These are phyloP conservation scores for Yamadazyma kitorensis DNA, from an alignment of 805 yeast genomes.

Conservation along the genomic window DNA sequence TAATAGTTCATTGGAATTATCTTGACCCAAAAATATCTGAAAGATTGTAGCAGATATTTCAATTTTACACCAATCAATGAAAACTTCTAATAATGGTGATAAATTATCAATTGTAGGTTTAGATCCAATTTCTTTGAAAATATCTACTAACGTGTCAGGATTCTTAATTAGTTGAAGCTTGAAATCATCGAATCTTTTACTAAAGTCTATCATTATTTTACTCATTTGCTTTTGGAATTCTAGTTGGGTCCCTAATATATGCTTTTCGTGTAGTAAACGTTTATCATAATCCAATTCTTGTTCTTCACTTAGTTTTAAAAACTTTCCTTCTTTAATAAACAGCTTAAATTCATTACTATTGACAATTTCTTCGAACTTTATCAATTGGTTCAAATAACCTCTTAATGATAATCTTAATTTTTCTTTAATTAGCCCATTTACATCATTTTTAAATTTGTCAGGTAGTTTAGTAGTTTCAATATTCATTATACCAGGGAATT, in stretches of 20 bases:
- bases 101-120: constrained; percentile 52
- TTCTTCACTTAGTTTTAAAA: constrained; percentile 31
- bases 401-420: constrained; percentile 74
- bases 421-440: constrained; percentile 57
- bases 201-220: constrained; percentile 51
- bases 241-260: constrained; percentile 57
- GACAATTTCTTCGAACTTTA: constrained; percentile 53
- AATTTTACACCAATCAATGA: constrained; percentile 78
- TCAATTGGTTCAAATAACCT: constrained; percentile 59
- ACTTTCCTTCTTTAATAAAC: constrained; percentile 48
- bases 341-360: constrained; percentile 48
- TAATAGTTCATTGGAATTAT: constrained; percentile 73
- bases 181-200: constrained; percentile 56
- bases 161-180: constrained; percentile 50
- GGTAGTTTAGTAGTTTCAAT: constrained; percentile 55
- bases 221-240: constrained; percentile 72
- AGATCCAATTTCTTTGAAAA: constrained; percentile 65
- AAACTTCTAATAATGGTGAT: constrained; percentile 63
- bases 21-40: constrained; percentile 76
- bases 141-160: constrained; percentile 52
- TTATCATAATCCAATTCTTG: constrained; percentile 56
- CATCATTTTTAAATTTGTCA: constrained; percentile 42
- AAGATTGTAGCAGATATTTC: constrained; percentile 83
- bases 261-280: constrained; percentile 59
- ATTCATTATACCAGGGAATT: constrained; percentile 61